These are phyloP conservation scores for Apophysomyces sp. DNA, from an alignment of 371 early-diverging fungal species.

Conservation along the genomic window DNA sequence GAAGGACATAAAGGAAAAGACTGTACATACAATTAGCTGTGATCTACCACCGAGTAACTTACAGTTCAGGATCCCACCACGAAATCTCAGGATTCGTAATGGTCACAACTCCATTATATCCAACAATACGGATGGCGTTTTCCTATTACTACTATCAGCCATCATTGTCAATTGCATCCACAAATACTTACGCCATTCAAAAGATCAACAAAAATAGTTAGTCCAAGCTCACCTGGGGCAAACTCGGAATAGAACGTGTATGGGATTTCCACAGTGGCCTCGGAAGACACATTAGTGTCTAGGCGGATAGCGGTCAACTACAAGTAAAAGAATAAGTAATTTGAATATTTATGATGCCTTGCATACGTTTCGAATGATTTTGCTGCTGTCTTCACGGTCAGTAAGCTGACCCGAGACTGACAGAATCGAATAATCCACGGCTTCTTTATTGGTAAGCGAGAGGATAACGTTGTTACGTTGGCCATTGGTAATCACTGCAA, in stretches of 20 bases:
- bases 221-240: conserved; percentile 41
- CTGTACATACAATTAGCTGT: conserved; percentile 9
- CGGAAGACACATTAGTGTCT: conserved; percentile 27
- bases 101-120: conserved; percentile 43
- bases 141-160: conserved; percentile 17
- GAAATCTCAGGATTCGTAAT: conserved; percentile 46
- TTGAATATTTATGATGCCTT: not conserved
- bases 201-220: conserved; percentile 44
- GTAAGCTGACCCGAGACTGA: conserved; percentile 42
- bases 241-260: conserved; percentile 50
- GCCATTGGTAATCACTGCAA: conserved; percentile 45
- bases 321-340: not conserved
- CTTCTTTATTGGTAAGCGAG: conserved; percentile 41
- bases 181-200: conserved; percentile 34
- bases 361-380: conserved; percentile 47
- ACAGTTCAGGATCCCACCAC: conserved; percentile 50
- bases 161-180: not conserved
- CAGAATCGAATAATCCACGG: conserved; percentile 31
- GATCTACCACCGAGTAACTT: conserved; percentile 12
- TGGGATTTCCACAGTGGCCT: conserved; percentile 33
- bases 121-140: conserved; percentile 38
- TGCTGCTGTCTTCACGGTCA: conserved; percentile 28
- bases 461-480: conserved; percentile 46
- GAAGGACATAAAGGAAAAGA: conserved; percentile 41
- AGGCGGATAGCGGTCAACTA: conserved; percentile 46